Base-by-base conservation (phyloP, 805 yeast genomes). In the Blastobotrys mokoenaii region DNA sequence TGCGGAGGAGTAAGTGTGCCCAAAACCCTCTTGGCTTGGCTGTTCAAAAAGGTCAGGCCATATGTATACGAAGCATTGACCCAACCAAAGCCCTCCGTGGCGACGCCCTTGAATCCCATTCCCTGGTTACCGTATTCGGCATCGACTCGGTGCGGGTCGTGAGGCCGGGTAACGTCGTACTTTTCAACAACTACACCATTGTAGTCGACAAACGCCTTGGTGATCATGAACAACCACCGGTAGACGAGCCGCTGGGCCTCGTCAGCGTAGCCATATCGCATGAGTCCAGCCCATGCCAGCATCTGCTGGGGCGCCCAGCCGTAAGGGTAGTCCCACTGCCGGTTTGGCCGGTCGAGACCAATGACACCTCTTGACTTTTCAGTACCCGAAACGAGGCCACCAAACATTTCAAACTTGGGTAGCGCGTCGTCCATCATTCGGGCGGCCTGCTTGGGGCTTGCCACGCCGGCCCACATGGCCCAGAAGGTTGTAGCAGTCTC, bases 241-340 rank as follows among this genome's bases (percentile, higher is more conserved):
- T 84, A 84, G 1, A 82, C 80, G 46, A 90, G 66, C 49, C 97
- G 68, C 46, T 80, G 71, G 1, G 90, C 80, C 14, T 76, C 76
- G 2, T 72, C 77, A 2, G 61, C 62, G 58, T 71, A 84, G 0
- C 89, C 93, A 60, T 90, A 93, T 44, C 79, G 74, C 25, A 62
- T 55, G 30, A 90, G 70, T 0, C 97, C 97, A 38, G 75, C 76
- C 98, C 98, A 90, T 1, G 95, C 90, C 45, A 90, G 63, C 14
- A 90, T 85, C 64, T 90, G 98, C 61, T 93, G 97, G 2, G 98
- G 97, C 0, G 97, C 96, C 98, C 98, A 90, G 1, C 97, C 97
- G 59, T 69, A 86, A 1, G 98, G 98, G 63, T 82, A 93, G 63
- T 90, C 98, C 98, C 98, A 90, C 66, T 90, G 98, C 62, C 97